Conservation (phyloP, 2,329 filamentous ascomycete species). For the Epichloe glyceriae region DNA sequence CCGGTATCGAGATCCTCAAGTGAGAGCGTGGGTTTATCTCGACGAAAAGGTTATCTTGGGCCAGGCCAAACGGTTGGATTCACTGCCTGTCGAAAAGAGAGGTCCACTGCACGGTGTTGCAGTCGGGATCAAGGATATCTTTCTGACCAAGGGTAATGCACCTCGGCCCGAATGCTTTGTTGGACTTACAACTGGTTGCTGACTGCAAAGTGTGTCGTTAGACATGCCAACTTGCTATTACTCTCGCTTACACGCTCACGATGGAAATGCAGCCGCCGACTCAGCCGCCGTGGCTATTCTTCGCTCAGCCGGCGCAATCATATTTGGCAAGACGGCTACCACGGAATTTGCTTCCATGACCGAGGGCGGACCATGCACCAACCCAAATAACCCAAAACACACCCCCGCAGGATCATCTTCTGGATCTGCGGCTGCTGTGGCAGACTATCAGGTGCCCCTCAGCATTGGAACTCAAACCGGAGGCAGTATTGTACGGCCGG, state of each 20-base stretch:
- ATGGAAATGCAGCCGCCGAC: conserved; percentile 33
- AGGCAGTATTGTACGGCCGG: conserved; percentile 51
- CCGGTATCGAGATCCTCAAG: conserved; percentile 26
- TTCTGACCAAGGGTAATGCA: conserved; percentile 37
- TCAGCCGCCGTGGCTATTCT: conserved; percentile 38
- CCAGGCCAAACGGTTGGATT: conserved; percentile 37
- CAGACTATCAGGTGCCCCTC: conserved; percentile 48
- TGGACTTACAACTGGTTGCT: background rate
- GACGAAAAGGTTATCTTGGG: conserved; percentile 31
- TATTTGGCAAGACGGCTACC: conserved; percentile 39
- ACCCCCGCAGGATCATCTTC: conserved; percentile 58
- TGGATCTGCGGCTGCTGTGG: conserved; percentile 53
- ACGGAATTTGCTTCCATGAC: conserved; percentile 50
- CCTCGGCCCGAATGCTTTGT: background rate
- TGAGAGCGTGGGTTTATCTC: conserved; percentile 39
- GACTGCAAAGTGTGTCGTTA: background rate
- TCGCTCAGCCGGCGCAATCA: conserved; percentile 39
- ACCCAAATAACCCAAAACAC: conserved; percentile 51
- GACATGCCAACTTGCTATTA: conserved; percentile 46
- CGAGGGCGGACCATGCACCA: conserved; percentile 41
- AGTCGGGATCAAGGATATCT: conserved; percentile 48
- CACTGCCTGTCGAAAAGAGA: conserved; percentile 30
- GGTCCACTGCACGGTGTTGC: conserved; percentile 45
- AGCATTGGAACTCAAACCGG: conserved; percentile 53
- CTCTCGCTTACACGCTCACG: conserved; percentile 37